Evolutionary conservation across 2,329 filamentous ascomycete species (phyloP).

Genomic region (Pseudopyricularia cyperi): DNA sequence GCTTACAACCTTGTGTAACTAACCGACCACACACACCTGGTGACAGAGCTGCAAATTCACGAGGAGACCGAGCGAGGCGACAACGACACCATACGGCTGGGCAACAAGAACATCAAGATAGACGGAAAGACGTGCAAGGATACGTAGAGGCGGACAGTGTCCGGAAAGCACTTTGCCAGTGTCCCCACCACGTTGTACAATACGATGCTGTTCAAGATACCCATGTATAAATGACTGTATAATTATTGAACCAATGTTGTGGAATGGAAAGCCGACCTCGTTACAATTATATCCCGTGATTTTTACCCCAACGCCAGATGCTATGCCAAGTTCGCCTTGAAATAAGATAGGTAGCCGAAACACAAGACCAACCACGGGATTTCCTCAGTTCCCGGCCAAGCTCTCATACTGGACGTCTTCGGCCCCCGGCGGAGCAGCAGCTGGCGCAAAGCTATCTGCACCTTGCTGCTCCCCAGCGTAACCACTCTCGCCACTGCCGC

Average conservation of each 20-base stretch:
- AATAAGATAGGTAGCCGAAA: not conserved
- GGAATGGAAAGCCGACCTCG: not conserved
- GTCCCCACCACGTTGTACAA: not conserved
- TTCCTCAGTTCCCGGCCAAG: conserved; percentile 46
- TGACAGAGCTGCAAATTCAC: conserved; percentile 71
- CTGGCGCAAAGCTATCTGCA: conserved; percentile 20
- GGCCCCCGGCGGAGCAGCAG: conserved; percentile 69
- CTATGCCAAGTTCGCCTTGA: not conserved
- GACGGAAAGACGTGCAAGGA: conserved; percentile 17
- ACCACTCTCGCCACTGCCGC: conserved; percentile 9
- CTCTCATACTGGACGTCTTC: conserved; percentile 76
- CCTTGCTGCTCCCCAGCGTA: conserved; percentile 14
- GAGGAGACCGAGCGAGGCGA: conserved; percentile 83
- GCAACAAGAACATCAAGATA: conserved; percentile 22
- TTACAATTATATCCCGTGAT: not conserved
- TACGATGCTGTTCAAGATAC: conserved; percentile 2
- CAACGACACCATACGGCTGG: conserved; percentile 76
- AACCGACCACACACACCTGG: not conserved
- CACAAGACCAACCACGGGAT: not conserved
- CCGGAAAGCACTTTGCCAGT: not conserved
- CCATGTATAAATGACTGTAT: not conserved
- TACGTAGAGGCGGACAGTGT: not conserved
- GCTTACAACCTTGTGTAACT: no score
- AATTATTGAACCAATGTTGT: not conserved
- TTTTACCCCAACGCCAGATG: not conserved